phyloP scores from a whole-genome alignment of 352 stramenopile species.

The Globisporangium canariense region DNA sequence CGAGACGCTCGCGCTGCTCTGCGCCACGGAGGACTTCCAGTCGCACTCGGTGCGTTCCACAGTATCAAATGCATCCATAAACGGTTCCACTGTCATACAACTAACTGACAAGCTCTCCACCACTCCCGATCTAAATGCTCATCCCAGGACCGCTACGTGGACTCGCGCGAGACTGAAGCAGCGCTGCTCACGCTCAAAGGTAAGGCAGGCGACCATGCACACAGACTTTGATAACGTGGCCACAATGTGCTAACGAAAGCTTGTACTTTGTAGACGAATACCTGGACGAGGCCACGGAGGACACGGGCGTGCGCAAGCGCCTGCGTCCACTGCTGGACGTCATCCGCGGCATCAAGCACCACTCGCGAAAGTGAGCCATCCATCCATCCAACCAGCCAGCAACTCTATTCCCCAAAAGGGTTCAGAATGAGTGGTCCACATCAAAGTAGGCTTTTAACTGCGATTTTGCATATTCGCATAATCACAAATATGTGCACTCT shows the following conservation, averaged over 20 bases:
- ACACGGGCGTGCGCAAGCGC: conserved; percentile 63
- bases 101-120: not conserved
- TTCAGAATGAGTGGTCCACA: conserved; percentile 12
- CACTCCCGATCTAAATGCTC: too few relatives aligned
- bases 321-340: conserved; percentile 70
- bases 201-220: conserved; percentile 13
- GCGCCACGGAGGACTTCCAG: conserved; percentile 83
- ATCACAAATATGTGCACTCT: too few relatives aligned
- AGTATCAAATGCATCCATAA: not conserved
- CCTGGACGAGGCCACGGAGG: conserved; percentile 55
- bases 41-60: conserved; percentile 38
- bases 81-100: not conserved
- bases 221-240: not conserved
- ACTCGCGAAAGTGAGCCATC: conserved; percentile 12
- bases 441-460: not conserved
- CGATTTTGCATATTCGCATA: too few relatives aligned
- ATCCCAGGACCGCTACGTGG: conserved; percentile 44
- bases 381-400: not conserved
- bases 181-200: conserved; percentile 56
- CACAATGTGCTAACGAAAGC: not conserved
- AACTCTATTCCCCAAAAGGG: not conserved
- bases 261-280: conserved; percentile 50
- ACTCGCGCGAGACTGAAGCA: conserved; percentile 54
- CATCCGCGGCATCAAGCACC: conserved; percentile 30
- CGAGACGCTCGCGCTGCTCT: conserved; percentile 73